Base-by-base conservation (phyloP, 73 alveolate genomes). In the Tetrahymena borealis region DNA sequence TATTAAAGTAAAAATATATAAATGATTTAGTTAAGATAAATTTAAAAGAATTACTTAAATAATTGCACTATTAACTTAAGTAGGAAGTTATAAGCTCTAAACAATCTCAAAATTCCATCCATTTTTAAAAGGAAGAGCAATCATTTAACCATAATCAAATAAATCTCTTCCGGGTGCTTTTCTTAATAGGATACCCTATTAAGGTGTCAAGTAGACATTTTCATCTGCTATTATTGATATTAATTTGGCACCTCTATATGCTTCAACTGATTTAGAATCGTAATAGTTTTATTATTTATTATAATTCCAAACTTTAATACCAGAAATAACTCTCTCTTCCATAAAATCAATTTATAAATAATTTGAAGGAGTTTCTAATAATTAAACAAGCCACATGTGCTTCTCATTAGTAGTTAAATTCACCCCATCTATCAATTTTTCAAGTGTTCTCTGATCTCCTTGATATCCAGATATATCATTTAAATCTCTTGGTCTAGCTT, bases 341-440 rank as follows among this genome's bases (percentile, higher is more conserved):
- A 91, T 95, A 37, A 97, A 95, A 36, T 94, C 94, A 33, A 97
- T 95, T 42, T 79, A 91, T 7, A 97, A 16, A 16, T 42, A 91
- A 37, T 96, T 97, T 36, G 39, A 78, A 32, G 96, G 95, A 24
- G 98, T 98, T 78, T 95, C 91, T 32, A 91, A 85, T 78, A 91
- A 96, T 32, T 98, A 97, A 9, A 97, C 94, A 11, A 97, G 95
- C 97, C 98, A 97, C 98, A 97, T 97, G 77, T 96, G 91, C 39
- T 94, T 93, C 78, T 97, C 99, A 95, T 94, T 97, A 28, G 93
- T 94, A 0, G 98, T 96, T 43, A 92, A 90, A 79, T 97, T 96
- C 10, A 60, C 39, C 12, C 94, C 95, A 77, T 97, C 97, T 6
- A 96, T 91, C 31, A 97, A 93, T 78, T 97, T 97, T 13, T 93